phyloP scores from a whole-genome alignment of 768 basidiomycete species.

The Calvatia gigantea region DNA sequence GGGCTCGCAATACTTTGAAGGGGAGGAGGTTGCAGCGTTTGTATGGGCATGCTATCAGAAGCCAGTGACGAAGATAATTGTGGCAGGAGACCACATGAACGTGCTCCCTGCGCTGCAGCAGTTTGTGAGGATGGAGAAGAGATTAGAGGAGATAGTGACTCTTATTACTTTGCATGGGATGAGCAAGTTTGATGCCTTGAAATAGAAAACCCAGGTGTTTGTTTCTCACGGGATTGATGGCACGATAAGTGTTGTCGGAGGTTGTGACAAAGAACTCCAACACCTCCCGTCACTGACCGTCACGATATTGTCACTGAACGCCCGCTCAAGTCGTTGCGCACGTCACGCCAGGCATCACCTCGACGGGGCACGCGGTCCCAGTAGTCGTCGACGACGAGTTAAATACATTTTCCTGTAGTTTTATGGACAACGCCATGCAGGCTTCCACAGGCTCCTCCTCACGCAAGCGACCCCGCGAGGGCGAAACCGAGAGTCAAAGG shows the following conservation, averaged over 20 bases:
- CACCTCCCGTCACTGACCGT: slow-evolving; percentile 43
- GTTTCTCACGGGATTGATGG: slow-evolving; percentile 10
- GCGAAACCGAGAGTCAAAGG: slow-evolving; percentile 70
- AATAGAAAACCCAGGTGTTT: not conserved
- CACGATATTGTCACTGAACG: slow-evolving; percentile 46
- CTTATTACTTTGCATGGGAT: not conserved
- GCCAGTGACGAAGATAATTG: not conserved
- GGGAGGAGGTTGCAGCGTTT: not conserved
- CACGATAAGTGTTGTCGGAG: slow-evolving; percentile 1
- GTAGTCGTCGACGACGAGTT: slow-evolving; percentile 16
- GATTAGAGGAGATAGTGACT: not conserved
- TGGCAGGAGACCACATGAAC: not conserved
- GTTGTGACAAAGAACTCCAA: slow-evolving; percentile 33
- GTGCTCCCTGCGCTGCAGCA: not conserved
- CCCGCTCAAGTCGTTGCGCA: slow-evolving; percentile 32
- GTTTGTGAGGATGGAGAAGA: not conserved
- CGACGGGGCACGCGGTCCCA: slow-evolving; percentile 17
- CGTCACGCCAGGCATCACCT: slow-evolving; percentile 43
- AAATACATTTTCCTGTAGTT: slow-evolving; percentile 9
- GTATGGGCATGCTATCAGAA: not conserved
- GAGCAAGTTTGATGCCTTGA: not conserved
- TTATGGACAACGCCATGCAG: slow-evolving; percentile 25
- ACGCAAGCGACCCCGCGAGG: slow-evolving; percentile 60
- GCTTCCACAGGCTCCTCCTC: slow-evolving; percentile 24
- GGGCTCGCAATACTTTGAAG: not conserved